Base-by-base conservation (phyloP, 331 rosid species). In the Cydonia oblonga region DNA sequence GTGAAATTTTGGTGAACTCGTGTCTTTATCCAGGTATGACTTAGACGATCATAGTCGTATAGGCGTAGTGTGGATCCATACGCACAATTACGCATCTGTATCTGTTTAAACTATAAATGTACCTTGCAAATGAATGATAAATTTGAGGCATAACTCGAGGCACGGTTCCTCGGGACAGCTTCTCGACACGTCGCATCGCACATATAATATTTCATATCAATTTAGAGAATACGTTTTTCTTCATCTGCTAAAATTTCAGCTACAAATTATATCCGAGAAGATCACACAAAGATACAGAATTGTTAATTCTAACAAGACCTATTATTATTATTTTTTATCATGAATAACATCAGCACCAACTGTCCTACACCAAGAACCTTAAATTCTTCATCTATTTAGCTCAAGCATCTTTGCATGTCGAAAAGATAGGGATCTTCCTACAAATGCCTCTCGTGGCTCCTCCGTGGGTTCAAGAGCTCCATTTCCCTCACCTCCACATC, bases 391-490 rank as follows among this genome's bases (percentile, higher is more conserved):
- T 76, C 60, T 81, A 73, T 84, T 68, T 68, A 70, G 58, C 78
- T 68, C 83, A 82, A 78, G 70, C 77, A 71, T 88, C 93, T 89
- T 91, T 91, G 91, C 92, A 76, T 95, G 96, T 80, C 62, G 35
- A 24, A 29, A 56, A 49, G 22, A 35, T 9, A 10, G 51, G 26
- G 35, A 9, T 56, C 78, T 28, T 76, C 97, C 97, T 91, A 93
- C 90, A 89, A 89, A 87, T 85, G 90, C 54, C 75, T 70, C 82
- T 80, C 88, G 81, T 89, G 96, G 95, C 89, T 82, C 83, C 86
- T 78, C 78, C 82, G 25, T 83, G 96, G 96, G 84, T 95, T 78
- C 88, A 95, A 82, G 97, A 95, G 86, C 90, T 95, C 64, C 83
- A 84, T 70, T 89, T 89, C 67, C 77, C 68, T n/a, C 80, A 66